Evolutionary conservation across 176 grass and related monocot genomes (phyloP).

Genomic region (Juncus effusus): DNA sequence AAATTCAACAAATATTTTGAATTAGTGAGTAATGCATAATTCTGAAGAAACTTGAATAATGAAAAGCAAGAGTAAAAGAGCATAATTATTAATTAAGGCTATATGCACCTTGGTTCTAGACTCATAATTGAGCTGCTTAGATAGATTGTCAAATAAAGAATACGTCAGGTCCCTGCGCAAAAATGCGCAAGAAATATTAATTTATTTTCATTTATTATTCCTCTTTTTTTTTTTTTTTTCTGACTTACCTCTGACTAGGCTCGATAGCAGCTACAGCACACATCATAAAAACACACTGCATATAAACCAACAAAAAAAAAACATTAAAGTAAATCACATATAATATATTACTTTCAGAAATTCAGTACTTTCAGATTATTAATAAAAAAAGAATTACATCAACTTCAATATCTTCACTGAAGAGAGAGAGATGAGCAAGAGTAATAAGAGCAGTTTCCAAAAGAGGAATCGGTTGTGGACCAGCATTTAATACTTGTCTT

Average conservation of each 20-base stretch:
- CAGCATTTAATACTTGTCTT: constrained; percentile 56
- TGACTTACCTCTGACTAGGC: constrained; percentile 64
- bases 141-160: constrained; percentile 79
- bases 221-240: constrained; percentile 1
- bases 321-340: background rate
- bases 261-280: constrained; percentile 73
- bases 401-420: constrained; percentile 82
- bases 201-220: background rate
- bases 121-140: constrained; percentile 56
- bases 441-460: constrained; percentile 81
- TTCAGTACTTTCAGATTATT: background rate
- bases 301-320: constrained; percentile 20
- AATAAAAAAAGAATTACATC: constrained; percentile 49
- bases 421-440: constrained; percentile 62
- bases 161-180: constrained; percentile 52
- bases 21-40: background rate
- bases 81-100: constrained; percentile 8
- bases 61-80: background rate
- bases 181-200: constrained; percentile 12
- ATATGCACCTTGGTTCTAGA: constrained; percentile 70
- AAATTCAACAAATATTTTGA: background rate
- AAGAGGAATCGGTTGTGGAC: constrained; percentile 40
- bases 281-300: constrained; percentile 87
- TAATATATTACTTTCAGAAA: background rate
- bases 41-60: background rate